phyloP scores from a whole-genome alignment of 441 rosid species.

The Populus trichocarpa region DNA sequence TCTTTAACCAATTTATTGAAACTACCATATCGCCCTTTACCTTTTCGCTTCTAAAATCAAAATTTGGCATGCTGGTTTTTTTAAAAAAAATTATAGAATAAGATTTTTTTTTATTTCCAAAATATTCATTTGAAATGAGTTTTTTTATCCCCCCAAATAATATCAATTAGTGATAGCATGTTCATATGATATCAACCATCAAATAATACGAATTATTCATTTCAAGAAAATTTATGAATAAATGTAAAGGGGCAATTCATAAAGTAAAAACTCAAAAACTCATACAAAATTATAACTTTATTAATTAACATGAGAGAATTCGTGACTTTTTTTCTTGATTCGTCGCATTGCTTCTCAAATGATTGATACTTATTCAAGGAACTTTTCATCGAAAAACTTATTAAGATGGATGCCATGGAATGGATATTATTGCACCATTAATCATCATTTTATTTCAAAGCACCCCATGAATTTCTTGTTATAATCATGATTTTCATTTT shows the following conservation, averaged over 20 bases:
- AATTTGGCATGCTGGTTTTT: background rate
- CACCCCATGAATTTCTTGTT: background rate
- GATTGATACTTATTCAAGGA: background rate
- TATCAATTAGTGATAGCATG: no score
- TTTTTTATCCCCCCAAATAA: no score
- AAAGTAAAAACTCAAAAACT: no score
- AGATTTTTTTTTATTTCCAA: background rate
- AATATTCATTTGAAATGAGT: background rate
- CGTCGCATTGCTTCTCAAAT: background rate
- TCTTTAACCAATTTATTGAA: background rate
- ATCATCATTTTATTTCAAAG: no score
- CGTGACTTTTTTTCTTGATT: background rate
- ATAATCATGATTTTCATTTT: background rate
- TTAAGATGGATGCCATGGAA: background rate
- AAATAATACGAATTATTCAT: no score
- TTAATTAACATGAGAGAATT: no score
- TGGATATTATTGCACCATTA: background rate
- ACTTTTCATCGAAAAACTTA: background rate
- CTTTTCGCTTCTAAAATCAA: background rate
- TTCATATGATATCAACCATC: no score
- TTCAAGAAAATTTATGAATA: no score
- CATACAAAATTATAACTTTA: no score
- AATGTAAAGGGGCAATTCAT: no score
- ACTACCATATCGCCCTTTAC: background rate
- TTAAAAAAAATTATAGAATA: background rate